phyloP scores from a whole-genome alignment of 2,329 filamentous ascomycete species.

The Phialocephala sp. region DNA sequence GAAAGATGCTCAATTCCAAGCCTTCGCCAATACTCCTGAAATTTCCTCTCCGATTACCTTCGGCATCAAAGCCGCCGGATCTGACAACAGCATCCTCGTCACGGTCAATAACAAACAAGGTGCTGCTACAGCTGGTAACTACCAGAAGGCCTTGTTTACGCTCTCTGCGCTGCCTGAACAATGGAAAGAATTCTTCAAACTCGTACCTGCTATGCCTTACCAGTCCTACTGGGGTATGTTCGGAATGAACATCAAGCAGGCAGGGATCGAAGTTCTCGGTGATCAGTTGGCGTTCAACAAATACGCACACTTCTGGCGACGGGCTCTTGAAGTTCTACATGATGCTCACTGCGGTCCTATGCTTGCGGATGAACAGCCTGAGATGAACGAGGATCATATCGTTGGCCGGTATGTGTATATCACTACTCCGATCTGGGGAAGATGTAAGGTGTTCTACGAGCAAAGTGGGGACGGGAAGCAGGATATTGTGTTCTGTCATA shows the following conservation, averaged over 20 bases:
- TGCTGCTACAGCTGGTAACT: slow-evolving; percentile 8
- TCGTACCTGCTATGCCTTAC: slow-evolving; percentile 24
- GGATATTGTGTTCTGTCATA: slow-evolving; percentile 52
- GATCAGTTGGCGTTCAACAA: slow-evolving; percentile 45
- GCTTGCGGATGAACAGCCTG: slow-evolving; percentile 46
- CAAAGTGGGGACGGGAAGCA: slow-evolving; percentile 52
- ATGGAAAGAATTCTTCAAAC: slow-evolving; percentile 29
- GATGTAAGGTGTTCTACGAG: slow-evolving; percentile 56
- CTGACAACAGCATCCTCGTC: slow-evolving; percentile 23
- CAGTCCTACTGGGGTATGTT: slow-evolving; percentile 38
- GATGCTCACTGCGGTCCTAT: slow-evolving; percentile 53
- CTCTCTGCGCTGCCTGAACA: slow-evolving; percentile 25
- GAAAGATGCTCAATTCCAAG: slow-evolving; percentile 23
- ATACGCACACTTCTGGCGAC: slow-evolving; percentile 54
- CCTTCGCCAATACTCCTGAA: slow-evolving; percentile 19
- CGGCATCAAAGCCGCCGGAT: slow-evolving; percentile 26
- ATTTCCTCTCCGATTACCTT: slow-evolving; percentile 14
- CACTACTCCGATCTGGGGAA: slow-evolving; percentile 52
- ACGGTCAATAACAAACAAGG: slow-evolving; percentile 14
- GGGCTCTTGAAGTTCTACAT: slow-evolving; percentile 53
- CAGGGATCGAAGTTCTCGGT: slow-evolving; percentile 53
- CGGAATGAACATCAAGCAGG: slow-evolving; percentile 55
- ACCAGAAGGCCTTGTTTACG: slow-evolving; percentile 22
- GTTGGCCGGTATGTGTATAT: slow-evolving; percentile 55
- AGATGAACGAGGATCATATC: slow-evolving; percentile 50